Percentiles rank a stretch among this genome's conserved stretches.
These are phyloP conservation scores for Tolypocladium tropicale DNA, from an alignment of 2,329 filamentous ascomycete genomes.

Conservation along the genomic window DNA sequence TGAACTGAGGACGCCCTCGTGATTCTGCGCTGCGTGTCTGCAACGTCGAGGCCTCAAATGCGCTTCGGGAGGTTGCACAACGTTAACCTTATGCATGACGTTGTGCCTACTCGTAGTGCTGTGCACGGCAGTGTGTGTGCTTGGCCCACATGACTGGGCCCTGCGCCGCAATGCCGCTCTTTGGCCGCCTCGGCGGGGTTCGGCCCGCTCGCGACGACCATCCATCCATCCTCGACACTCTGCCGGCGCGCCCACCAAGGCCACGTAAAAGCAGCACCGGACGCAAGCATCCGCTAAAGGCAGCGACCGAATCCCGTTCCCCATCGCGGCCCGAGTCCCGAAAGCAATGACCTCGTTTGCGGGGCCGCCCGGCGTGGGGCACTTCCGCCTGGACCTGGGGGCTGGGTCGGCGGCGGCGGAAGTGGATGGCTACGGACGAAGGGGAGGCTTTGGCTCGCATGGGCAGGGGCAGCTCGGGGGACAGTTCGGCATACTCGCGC, in stretches of 20 bases:
- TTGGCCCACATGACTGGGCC: neutral
- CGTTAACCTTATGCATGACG: neutral
- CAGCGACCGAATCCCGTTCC: neutral
- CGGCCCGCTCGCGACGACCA: neutral
- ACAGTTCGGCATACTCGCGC: conserved; percentile 37
- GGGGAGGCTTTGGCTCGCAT: neutral
- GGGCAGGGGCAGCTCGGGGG: conserved; percentile 8
- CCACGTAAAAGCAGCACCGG: conserved; percentile 3
- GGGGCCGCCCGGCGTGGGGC: conserved; percentile 5
- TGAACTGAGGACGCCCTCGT: neutral
- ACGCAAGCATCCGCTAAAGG: neutral
- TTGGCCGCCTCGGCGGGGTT: neutral
- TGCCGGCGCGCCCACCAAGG: neutral
- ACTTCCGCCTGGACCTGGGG: conserved; percentile 4
- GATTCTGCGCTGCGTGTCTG: no score
- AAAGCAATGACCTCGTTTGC: neutral
- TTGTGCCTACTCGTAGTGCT: neutral
- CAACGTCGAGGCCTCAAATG: no score
- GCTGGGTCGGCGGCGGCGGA: neutral
- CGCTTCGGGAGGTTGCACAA: neutral
- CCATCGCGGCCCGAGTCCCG: neutral
- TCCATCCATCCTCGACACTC: no score
- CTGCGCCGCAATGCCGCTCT: conserved; percentile 3
- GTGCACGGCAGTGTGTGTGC: neutral
- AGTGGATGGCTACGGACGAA: neutral